Percentiles rank a stretch among this genome's conserved stretches.
Evolutionary conservation across 2,329 filamentous ascomycete species (phyloP).

Genomic region (Hypomyces rosellus): DNA sequence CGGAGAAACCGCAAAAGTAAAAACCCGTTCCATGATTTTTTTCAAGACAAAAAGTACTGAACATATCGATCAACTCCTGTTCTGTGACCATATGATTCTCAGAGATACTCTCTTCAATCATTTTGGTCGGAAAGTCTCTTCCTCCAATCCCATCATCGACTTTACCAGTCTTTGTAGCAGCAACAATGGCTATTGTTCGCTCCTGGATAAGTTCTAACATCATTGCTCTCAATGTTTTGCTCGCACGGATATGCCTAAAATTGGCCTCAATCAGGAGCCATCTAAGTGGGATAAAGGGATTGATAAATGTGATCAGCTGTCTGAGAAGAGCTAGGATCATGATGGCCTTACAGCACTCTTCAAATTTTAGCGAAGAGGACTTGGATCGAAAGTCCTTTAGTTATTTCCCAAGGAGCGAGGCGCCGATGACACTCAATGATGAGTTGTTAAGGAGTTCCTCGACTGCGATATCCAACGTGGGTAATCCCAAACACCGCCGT

Average conservation of each 20-base stretch:
- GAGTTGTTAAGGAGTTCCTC: constrained; percentile 1
- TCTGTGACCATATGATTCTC: neutral
- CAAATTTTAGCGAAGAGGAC: constrained; percentile 4
- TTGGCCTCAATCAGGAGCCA: constrained; percentile 8
- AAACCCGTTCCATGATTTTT: neutral
- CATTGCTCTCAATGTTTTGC: constrained; percentile 3
- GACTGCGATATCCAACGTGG: neutral
- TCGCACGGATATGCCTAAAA: constrained; percentile 2
- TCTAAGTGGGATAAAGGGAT: constrained; percentile 7
- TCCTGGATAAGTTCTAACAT: constrained; percentile 7
- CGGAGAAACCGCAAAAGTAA: too few relatives aligned
- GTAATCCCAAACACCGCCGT: neutral
- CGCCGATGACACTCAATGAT: constrained; percentile 6
- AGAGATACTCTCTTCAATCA: constrained; percentile 7
- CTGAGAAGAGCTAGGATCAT: constrained; percentile 3
- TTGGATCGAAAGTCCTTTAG: constrained; percentile 5
- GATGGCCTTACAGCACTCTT: constrained; percentile 4
- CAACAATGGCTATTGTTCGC: neutral
- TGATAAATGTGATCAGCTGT: constrained; percentile 5
- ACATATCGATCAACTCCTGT: constrained; percentile 1
- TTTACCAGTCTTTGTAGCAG: neutral
- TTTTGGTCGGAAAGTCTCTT: constrained; percentile 6
- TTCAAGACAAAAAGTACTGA: neutral
- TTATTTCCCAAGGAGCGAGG: constrained; percentile 3
- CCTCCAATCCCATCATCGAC: neutral